Conservation (phyloP, 148 eudicot genomes). For the Arctostaphylos glauca region DNA sequence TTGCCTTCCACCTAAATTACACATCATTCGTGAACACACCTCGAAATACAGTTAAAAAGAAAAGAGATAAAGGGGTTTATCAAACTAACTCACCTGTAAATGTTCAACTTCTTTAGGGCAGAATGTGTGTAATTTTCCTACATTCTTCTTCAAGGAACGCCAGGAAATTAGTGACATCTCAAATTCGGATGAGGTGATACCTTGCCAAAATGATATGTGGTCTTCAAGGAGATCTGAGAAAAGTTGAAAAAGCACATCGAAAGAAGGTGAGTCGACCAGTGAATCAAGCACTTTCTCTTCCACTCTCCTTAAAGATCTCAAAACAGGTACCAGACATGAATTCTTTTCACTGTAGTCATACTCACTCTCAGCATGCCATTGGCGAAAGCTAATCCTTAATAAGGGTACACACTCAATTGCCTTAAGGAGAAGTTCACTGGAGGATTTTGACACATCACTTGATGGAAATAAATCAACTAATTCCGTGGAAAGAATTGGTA, state of each 20-base stretch:
- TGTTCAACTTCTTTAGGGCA: conserved; percentile 54
- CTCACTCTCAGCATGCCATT: conserved; percentile 59
- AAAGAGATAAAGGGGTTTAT: not conserved
- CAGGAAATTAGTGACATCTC: conserved; percentile 52
- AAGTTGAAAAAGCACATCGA: conserved; percentile 46
- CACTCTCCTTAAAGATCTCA: conserved; percentile 47
- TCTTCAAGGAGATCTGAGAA: conserved; percentile 63
- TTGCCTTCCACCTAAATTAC: conserved; percentile 41
- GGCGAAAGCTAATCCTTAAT: conserved; percentile 62
- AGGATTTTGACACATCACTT: conserved; percentile 24
- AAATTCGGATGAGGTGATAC: conserved; percentile 37
- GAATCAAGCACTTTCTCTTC: conserved; percentile 63
- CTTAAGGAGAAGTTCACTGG: conserved; percentile 37
- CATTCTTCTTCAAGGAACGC: conserved; percentile 65
- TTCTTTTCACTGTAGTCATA: conserved; percentile 26
- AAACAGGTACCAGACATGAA: conserved; percentile 35
- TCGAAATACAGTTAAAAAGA: not conserved
- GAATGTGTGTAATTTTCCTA: conserved; percentile 40
- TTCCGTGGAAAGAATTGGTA: conserved; percentile 69
- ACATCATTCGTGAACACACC: not conserved
- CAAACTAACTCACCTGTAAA: conserved; percentile 49
- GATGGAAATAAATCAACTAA: conserved; percentile 40
- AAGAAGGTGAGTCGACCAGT: conserved; percentile 52
- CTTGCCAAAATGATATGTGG: conserved; percentile 68
- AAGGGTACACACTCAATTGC: conserved; percentile 50